Evolutionary conservation across 768 basidiomycete species (phyloP).

Genomic region (Clitopilus passeckerianus): DNA sequence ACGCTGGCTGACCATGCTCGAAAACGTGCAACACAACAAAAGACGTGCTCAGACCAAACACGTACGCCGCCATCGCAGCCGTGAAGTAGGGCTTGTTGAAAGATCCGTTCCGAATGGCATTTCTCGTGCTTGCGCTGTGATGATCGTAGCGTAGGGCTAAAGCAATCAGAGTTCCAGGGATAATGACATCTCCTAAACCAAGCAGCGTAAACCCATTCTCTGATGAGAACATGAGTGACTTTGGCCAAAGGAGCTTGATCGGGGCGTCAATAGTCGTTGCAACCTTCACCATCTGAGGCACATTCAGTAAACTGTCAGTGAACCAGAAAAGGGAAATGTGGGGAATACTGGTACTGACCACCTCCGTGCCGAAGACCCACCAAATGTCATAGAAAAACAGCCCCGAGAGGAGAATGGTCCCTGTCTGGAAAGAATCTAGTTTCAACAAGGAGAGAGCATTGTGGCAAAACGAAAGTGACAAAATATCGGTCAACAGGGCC

Average conservation of each 20-base stretch:
- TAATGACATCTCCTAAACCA: slow-evolving; percentile 85
- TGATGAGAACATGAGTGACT: slow-evolving; percentile 45
- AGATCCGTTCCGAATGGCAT: slow-evolving; percentile 16
- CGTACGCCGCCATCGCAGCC: slow-evolving; percentile 65
- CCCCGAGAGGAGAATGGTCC: slow-evolving; percentile 73
- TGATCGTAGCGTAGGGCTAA: slow-evolving; percentile 85
- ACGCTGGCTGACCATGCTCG: slow-evolving; percentile 79
- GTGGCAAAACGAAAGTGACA: slow-evolving; percentile 74
- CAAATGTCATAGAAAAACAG: slow-evolving; percentile 93
- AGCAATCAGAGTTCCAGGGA: slow-evolving; percentile 67
- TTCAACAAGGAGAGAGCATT: slow-evolving; percentile 76
- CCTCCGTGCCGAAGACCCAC: slow-evolving; percentile 90
- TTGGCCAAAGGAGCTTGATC: slow-evolving; percentile 89
- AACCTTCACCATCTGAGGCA: slow-evolving; percentile 81
- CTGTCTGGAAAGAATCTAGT: slow-evolving; percentile 88
- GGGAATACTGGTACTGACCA: slow-evolving; percentile 44
- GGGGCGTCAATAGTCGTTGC: slow-evolving; percentile 88
- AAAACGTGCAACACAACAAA: slow-evolving; percentile 84
- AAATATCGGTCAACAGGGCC: slow-evolving; percentile 70
- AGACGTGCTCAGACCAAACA: slow-evolving; percentile 65
- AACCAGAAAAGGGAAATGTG: neutral
- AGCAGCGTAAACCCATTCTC: slow-evolving; percentile 79
- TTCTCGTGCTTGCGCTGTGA: slow-evolving; percentile 30
- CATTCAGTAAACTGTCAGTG: neutral
- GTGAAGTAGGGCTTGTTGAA: slow-evolving; percentile 76